These are phyloP conservation scores for Chamaenerion angustifolium DNA, from an alignment of 345 rosid genomes.

Conservation along the genomic window DNA sequence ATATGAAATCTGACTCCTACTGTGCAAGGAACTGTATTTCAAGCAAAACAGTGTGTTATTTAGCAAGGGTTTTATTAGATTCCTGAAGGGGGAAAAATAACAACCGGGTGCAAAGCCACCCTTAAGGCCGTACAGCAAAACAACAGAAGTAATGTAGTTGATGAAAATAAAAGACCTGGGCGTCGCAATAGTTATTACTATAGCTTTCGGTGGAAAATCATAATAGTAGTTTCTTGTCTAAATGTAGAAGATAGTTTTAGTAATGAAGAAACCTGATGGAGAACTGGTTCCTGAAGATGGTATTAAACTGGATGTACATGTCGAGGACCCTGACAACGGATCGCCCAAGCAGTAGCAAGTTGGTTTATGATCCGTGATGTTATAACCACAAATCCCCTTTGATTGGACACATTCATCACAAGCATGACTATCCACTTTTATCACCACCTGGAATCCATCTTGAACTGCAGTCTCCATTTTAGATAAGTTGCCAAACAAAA, in stretches of 20 bases:
- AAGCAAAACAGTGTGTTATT: too few relatives aligned
- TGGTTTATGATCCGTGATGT: background rate
- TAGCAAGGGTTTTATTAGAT: too few relatives aligned
- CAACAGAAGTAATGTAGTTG: too few relatives aligned
- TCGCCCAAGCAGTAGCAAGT: conserved; percentile 8
- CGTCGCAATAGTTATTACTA: too few relatives aligned
- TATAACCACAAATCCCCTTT: conserved; percentile 9
- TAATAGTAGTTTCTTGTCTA: background rate
- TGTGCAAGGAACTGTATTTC: too few relatives aligned
- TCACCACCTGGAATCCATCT: conserved; percentile 10
- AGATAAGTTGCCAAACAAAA: background rate
- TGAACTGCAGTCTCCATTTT: background rate
- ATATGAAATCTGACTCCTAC: too few relatives aligned
- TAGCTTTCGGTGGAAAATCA: background rate
- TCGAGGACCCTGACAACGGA: conserved; percentile 1
- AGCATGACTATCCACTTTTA: conserved; percentile 7
- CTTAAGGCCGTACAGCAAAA: too few relatives aligned
- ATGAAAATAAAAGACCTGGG: too few relatives aligned
- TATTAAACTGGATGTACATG: conserved; percentile 2
- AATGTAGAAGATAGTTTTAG: background rate
- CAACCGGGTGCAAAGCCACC: too few relatives aligned
- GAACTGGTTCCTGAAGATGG: background rate
- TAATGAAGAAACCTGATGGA: background rate
- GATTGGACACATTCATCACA: conserved; percentile 2
- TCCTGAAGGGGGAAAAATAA: too few relatives aligned